phyloP scores from a whole-genome alignment of 2,329 filamentous ascomycete genomes.

The Clonostachys byssicola region DNA sequence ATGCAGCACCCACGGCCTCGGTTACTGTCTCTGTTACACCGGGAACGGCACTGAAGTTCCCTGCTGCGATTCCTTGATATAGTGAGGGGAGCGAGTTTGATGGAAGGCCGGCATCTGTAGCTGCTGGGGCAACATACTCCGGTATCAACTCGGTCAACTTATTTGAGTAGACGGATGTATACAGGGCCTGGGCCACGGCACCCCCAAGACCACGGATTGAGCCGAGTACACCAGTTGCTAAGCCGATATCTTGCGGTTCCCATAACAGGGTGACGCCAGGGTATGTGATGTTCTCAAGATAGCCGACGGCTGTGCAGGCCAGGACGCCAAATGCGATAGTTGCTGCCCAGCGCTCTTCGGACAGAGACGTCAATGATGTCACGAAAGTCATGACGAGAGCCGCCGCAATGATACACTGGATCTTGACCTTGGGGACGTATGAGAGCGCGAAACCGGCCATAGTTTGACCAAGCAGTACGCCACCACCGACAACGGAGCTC shows the following conservation, averaged over 20 bases:
- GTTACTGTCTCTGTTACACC: constrained; percentile 25
- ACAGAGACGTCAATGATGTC: constrained; percentile 20
- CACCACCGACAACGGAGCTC: constrained; percentile 32
- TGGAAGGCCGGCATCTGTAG: constrained; percentile 26
- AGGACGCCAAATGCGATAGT: constrained; percentile 25
- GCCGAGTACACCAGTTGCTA: constrained; percentile 36
- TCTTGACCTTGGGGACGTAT: constrained; percentile 27
- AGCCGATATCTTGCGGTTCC: constrained; percentile 39
- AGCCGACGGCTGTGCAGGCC: constrained; percentile 23
- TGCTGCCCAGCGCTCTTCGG: constrained; percentile 15
- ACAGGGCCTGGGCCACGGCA: constrained; percentile 28
- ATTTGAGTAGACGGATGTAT: constrained; percentile 27
- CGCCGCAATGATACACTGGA: constrained; percentile 23
- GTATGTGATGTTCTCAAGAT: constrained; percentile 32
- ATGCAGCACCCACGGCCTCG: constrained; percentile 21
- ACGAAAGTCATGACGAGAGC: constrained; percentile 22
- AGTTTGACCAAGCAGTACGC: constrained; percentile 31
- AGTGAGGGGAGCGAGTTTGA: constrained; percentile 20
- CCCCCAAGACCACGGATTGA: constrained; percentile 37
- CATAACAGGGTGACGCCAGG: constrained; percentile 38
- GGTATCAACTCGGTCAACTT: constrained; percentile 24
- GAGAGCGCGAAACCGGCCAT: constrained; percentile 26
- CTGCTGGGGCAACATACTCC: constrained; percentile 24
- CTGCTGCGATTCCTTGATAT: constrained; percentile 22
- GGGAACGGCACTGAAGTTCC: constrained; percentile 21